A percentile compares a stretch with the other conserved stretches of the same genome.
Evolutionary conservation across 2,329 filamentous ascomycete species (phyloP).

Genomic region (Ophiobolus disseminans): DNA sequence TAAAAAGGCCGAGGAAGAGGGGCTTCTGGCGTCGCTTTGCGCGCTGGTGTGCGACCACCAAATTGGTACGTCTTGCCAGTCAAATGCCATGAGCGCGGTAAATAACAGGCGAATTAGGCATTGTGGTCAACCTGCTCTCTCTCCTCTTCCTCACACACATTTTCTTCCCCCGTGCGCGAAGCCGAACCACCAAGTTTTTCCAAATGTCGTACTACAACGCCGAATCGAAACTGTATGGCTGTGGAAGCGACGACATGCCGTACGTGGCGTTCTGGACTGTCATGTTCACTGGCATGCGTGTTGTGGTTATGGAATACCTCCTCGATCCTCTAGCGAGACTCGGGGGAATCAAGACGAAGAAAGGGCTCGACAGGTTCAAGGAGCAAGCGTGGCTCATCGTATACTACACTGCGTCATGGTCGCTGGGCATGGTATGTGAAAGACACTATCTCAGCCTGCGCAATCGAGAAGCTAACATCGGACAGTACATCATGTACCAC

Average conservation of each 20-base stretch:
- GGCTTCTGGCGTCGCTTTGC: slow-evolving; percentile 66
- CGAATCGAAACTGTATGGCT: slow-evolving; percentile 71
- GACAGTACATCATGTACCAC: slow-evolving; percentile 78
- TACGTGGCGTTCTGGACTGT: slow-evolving; percentile 81
- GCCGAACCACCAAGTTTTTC: slow-evolving; percentile 87
- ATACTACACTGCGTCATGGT: slow-evolving; percentile 84
- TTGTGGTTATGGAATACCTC: slow-evolving; percentile 84
- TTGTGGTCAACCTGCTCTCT: slow-evolving; percentile 84
- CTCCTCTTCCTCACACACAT: slow-evolving; percentile 83
- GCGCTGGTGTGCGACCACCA: slow-evolving; percentile 80
- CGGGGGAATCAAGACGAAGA: slow-evolving; percentile 76
- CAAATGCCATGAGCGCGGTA: background rate
- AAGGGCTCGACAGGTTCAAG: slow-evolving; percentile 81
- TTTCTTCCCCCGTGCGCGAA: slow-evolving; percentile 79
- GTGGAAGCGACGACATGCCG: slow-evolving; percentile 80
- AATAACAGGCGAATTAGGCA: slow-evolving; percentile 60
- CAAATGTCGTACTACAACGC: slow-evolving; percentile 82
- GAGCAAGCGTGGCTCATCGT: slow-evolving; percentile 92
- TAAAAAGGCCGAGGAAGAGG: slow-evolving; percentile 67
- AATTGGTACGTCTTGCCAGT: slow-evolving; percentile 66
- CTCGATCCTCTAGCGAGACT: slow-evolving; percentile 77
- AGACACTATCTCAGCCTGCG: background rate
- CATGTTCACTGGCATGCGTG: slow-evolving; percentile 85
- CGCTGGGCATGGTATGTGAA: slow-evolving; percentile 74
- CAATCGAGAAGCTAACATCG: slow-evolving; percentile 17